Base-by-base conservation (phyloP, 1,284 basidiomycete genomes). In the Singerocomus rubriflavus region DNA sequence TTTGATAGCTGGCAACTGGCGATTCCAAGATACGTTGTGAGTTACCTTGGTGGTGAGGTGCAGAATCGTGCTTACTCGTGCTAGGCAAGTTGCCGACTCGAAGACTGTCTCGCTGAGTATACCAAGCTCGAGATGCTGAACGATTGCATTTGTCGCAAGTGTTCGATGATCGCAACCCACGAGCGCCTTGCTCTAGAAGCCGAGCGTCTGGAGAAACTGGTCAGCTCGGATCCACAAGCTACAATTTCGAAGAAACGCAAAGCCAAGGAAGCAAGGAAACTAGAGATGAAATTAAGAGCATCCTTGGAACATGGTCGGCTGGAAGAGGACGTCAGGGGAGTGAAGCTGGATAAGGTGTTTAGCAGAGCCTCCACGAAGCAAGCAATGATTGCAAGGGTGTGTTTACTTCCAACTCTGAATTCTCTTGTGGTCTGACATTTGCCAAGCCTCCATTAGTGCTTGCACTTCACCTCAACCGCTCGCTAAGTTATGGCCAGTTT, bases 381-480 rank as follows among this genome's bases (percentile, higher is more conserved):
- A 65, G 84, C 87, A 27, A 92, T 93, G 86, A 79, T 93, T 53
- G 91, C 89, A 35, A 75, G 91, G 63, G 90, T 90, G 62, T 72
- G 48, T 51, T 43, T 29, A 34, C 46, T 29, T 43, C 33, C n/a
- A 29, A 25, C 37, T 52, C 14, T 38, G 50, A 48, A 36, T 6
- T 35, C 50, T 38, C 29, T 27, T 50, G 14, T 31, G 50, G 56
- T 50, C 57, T 67, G 51, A 66, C 44, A 6, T 25, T 37, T 16
- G 31, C 29, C 37, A 66, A 93, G 83, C 88, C 93, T 13, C 93
- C 93, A 0, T 80, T 80, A 8, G 83, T 93, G 1, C 79, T 96
- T 26, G 86, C 82, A 2, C 78, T 96, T 1, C 92, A 96, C 67
- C 82, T 97, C 51, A 92, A 93, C 58, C 83, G 94, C 46, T 93